A percentile compares a stretch with the other conserved stretches of the same genome.
These are phyloP conservation scores for Heliamphora pulchella DNA, from an alignment of 179 eudicot genomes.

Conservation along the genomic window DNA sequence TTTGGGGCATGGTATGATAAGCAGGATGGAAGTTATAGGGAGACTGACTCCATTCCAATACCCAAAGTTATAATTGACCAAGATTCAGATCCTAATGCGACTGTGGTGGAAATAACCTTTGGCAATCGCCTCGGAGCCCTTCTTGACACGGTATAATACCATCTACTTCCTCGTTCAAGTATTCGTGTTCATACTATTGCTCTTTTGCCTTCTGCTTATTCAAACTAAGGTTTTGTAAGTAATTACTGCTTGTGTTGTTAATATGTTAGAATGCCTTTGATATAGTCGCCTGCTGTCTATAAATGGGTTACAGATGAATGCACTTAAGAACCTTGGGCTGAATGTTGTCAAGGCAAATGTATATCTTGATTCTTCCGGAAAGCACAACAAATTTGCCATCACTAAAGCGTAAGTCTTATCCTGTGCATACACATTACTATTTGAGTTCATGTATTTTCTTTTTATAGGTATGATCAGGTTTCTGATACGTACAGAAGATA, in stretches of 20 bases:
- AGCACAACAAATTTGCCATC: constrained; percentile 92
- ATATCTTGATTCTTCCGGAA: constrained; percentile 92
- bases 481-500: not conserved
- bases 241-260: constrained; percentile 3
- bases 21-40: constrained; percentile 60
- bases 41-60: constrained; percentile 58
- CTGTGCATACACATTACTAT: constrained; percentile 1
- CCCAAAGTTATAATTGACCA: constrained; percentile 86
- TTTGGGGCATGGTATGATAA: not conserved
- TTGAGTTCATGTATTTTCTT: not conserved
- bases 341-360: constrained; percentile 96
- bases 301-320: constrained; percentile 74
- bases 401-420: constrained; percentile 77
- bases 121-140: constrained; percentile 95
- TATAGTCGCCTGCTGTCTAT: constrained; percentile 19
- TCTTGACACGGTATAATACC: constrained; percentile 74
- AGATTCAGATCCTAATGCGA: constrained; percentile 82
- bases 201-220: not conserved
- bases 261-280: not conserved
- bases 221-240: not conserved
- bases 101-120: constrained; percentile 86
- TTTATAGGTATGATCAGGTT: not conserved
- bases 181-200: not conserved
- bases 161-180: not conserved
- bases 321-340: constrained; percentile 85